These are phyloP conservation scores for Alternaria viburni DNA, from an alignment of 2,329 filamentous ascomycete genomes.

Conservation along the genomic window DNA sequence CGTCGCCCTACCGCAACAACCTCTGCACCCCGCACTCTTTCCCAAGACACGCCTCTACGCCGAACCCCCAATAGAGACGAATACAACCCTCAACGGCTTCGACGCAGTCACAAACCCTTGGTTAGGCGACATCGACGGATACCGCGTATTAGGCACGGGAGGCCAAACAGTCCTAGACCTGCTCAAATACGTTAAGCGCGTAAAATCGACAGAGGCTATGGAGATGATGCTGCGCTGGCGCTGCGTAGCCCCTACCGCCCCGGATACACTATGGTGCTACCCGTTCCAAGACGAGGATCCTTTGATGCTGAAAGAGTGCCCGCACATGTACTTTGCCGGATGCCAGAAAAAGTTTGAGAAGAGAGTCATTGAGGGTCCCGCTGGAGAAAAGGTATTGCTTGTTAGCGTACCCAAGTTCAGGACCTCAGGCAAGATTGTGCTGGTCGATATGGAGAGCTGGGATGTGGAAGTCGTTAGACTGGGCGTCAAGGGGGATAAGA, in stretches of 20 bases:
- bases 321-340: conserved; percentile 89
- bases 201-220: conserved; percentile 85
- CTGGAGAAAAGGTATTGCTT: conserved; percentile 75
- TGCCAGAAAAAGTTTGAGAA: conserved; percentile 82
- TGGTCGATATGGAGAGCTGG: conserved; percentile 85
- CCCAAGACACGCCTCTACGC: conserved; percentile 74
- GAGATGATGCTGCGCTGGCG: conserved; percentile 94
- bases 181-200: conserved; percentile 83
- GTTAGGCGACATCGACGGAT: conserved; percentile 89
- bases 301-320: conserved; percentile 83
- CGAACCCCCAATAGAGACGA: conserved; percentile 52
- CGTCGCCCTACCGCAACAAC: conserved; percentile 87
- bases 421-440: conserved; percentile 76
- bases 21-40: conserved; percentile 92
- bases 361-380: conserved; percentile 67
- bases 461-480: conserved; percentile 70
- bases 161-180: conserved; percentile 95
- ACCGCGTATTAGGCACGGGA: conserved; percentile 82
- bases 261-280: conserved; percentile 95
- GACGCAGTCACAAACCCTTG: conserved; percentile 92
- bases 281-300: conserved; percentile 94
- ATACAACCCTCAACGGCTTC: conserved; percentile 70
- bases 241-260: conserved; percentile 88
- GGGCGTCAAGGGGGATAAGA: conserved; percentile 1
- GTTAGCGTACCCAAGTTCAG: conserved; percentile 85